phyloP scores from a whole-genome alignment of 768 basidiomycete genomes.

The Mycena rebaudengoi region DNA sequence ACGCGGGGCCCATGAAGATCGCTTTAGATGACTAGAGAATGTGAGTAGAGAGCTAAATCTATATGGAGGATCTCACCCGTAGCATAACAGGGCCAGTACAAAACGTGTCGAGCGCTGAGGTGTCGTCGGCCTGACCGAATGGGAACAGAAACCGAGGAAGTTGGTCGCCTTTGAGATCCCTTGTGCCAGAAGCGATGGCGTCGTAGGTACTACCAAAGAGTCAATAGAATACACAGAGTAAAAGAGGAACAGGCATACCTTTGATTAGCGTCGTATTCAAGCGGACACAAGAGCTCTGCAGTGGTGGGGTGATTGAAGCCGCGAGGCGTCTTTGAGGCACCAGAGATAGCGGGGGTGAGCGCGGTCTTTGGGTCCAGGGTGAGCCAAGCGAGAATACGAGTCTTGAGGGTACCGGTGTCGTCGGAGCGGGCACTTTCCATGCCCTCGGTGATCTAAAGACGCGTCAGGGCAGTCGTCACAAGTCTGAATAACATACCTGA shows the following conservation, averaged over 20 bases:
- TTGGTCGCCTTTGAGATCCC: not conserved
- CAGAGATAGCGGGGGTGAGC: not conserved
- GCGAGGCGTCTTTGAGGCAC: not conserved
- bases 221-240: not conserved
- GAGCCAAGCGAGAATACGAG: not conserved
- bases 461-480: too few species aligned
- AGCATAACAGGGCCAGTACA: not conserved
- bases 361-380: not conserved
- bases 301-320: not conserved
- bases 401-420: not conserved
- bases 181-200: not conserved
- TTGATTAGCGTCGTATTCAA: not conserved
- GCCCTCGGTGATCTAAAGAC: not conserved
- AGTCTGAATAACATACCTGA: not conserved
- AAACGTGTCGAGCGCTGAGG: not conserved
- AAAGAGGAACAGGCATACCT: not conserved
- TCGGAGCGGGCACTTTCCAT: not conserved
- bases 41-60: not conserved
- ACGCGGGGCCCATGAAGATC: constrained; percentile 11
- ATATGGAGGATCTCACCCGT: not conserved
- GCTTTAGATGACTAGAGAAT: not conserved
- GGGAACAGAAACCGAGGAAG: not conserved
- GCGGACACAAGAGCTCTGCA: not conserved
- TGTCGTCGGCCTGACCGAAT: not conserved
- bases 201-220: not conserved